Conservation (phyloP, 2,329 filamentous ascomycete species). For the Claviceps africana region DNA sequence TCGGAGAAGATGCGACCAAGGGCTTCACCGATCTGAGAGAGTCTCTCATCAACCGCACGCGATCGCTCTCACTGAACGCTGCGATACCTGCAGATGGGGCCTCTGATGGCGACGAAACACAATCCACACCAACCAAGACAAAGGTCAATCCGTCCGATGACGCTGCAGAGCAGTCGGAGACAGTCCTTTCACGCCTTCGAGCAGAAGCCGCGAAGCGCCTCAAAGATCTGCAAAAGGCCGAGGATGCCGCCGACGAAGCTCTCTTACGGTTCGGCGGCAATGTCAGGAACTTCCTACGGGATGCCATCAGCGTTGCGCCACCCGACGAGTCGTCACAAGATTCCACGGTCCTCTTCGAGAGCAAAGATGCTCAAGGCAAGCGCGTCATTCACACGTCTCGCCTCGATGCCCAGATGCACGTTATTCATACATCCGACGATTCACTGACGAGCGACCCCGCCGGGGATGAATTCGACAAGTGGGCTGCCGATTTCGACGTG, state of each 20-base stretch:
- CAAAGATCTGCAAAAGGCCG: slow-evolving; percentile 79
- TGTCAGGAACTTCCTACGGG: slow-evolving; percentile 74
- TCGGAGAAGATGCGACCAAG: slow-evolving; percentile 68
- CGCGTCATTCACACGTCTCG: slow-evolving; percentile 87
- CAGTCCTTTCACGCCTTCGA: slow-evolving; percentile 63
- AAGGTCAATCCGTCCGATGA: slow-evolving; percentile 28
- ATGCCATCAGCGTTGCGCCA: slow-evolving; percentile 78
- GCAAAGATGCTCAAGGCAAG: slow-evolving; percentile 79
- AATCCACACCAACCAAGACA: slow-evolving; percentile 32
- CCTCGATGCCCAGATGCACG: slow-evolving; percentile 90
- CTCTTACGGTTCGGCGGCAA: slow-evolving; percentile 83
- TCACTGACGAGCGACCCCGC: slow-evolving; percentile 73
- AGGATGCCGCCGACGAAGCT: slow-evolving; percentile 93
- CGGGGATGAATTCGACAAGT: slow-evolving; percentile 59
- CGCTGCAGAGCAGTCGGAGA: slow-evolving; percentile 33
- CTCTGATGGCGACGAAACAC: slow-evolving; percentile 21
- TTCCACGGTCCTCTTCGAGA: slow-evolving; percentile 74
- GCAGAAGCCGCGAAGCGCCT: slow-evolving; percentile 68
- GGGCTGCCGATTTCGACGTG: slow-evolving; percentile 61
- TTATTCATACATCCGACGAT: slow-evolving; percentile 75
- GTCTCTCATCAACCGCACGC: slow-evolving; percentile 57
- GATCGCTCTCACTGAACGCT: slow-evolving; percentile 53
- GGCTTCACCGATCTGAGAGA: slow-evolving; percentile 59
- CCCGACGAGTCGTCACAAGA: slow-evolving; percentile 37
- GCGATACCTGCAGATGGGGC: slow-evolving; percentile 17